phyloP scores from a whole-genome alignment of 257 asterid species.

The Plectranthus barbatus region DNA sequence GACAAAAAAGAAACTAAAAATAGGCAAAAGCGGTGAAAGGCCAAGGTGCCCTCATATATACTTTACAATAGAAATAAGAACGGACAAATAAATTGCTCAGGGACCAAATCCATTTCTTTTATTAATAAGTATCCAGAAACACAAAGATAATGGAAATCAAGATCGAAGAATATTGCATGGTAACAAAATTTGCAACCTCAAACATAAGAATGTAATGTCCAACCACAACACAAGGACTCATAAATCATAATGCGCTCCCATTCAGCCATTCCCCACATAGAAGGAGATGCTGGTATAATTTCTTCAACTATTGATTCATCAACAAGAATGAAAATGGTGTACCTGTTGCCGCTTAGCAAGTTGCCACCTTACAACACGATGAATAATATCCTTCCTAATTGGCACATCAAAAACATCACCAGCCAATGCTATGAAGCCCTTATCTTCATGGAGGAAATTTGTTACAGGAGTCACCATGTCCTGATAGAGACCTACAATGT shows the following conservation, averaged over 20 bases:
- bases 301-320: not conserved
- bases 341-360: conserved; percentile 96
- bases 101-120: not conserved
- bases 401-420: conserved; percentile 95
- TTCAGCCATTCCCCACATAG: not conserved
- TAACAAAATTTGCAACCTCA: not conserved
- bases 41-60: not conserved
- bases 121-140: not conserved
- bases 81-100: not conserved
- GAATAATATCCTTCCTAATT: conserved; percentile 81
- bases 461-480: conserved; percentile 82
- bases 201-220: not conserved
- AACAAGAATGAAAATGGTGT: not conserved
- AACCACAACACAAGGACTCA: not conserved
- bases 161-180: not conserved
- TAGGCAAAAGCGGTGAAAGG: not conserved
- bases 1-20: not conserved
- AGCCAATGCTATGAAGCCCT: conserved; percentile 77
- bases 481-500: conserved; percentile 53
- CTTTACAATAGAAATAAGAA: not conserved
- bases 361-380: conserved; percentile 99
- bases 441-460: conserved; percentile 67
- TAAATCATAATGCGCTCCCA: not conserved
- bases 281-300: not conserved
- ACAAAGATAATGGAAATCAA: not conserved